Base-by-base conservation (phyloP, 2,329 filamentous ascomycete genomes). In the Zasmidium cellare region DNA sequence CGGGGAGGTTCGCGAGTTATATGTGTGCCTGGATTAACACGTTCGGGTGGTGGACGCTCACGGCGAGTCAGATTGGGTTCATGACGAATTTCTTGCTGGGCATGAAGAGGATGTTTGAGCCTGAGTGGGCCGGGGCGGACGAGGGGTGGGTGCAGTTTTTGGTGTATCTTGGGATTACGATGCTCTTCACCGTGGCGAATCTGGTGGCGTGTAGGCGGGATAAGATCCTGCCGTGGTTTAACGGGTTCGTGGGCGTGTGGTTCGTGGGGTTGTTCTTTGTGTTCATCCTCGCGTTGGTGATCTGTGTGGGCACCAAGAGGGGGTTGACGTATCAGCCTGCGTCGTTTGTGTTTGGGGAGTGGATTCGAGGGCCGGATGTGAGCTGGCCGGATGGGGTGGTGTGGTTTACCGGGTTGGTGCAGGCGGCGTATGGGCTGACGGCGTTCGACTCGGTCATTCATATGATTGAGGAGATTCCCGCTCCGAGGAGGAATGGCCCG, bases 1-100 rank as follows among this genome's bases (percentile, higher is more conserved):
- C 64, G 0, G 83, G 82, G 1, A 76, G 82, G 1, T 82, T 84
- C 59, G 65, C 71, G 3, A 82, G 80, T 1, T 85, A 85, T 64
- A 76, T 85, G 71, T 83, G 81, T 61, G 83, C 82, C 1, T 85
- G 82, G 81, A 82, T 84, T 65, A 85, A 85, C 68, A 83, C 79
- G 0, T 84, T 84, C 57, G 83, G 82, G 12, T 85, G 83, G 83
- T 83, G 81, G 76, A 80, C 81, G 0, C 69, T 85, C 57, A 80
- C 80, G 0, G 83, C 82, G 0, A 84, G 80, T 1, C 80, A 83
- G 58, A 76, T 80, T 22, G 82, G 81, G 12, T 85, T 85, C 65
- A 84, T 85, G 81, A 79, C 80, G 2, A 76, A 83, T 62, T 83
- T 85, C 51, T 72, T 84, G 55, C 72, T 85, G 5, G 78, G 80